Conservation (phyloP, 2,329 filamentous ascomycete genomes). For the Penicillium sp. region DNA sequence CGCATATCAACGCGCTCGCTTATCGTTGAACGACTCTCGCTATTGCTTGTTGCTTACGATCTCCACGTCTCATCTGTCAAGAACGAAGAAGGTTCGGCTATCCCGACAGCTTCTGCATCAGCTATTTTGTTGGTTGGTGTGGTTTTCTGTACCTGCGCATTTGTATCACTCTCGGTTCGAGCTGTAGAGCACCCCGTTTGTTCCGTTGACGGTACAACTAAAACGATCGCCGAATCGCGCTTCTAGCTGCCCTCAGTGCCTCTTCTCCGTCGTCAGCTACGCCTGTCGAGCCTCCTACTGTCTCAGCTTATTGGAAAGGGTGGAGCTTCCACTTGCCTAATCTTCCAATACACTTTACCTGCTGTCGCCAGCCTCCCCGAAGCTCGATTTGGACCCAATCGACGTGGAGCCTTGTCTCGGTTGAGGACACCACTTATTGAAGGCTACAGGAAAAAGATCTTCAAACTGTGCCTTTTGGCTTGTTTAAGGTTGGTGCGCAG, state of each 20-base stretch:
- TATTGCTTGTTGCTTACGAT: slow-evolving; percentile 19
- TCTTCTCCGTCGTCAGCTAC: slow-evolving; percentile 12
- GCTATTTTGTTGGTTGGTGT: slow-evolving; percentile 17
- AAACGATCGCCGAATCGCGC: slow-evolving; percentile 23
- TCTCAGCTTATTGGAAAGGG: slow-evolving; percentile 19
- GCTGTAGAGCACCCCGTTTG: slow-evolving; percentile 29
- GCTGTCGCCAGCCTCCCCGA: slow-evolving; percentile 14
- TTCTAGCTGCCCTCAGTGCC: slow-evolving; percentile 14
- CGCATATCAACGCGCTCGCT: slow-evolving; percentile 25
- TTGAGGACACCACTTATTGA: slow-evolving; percentile 27
- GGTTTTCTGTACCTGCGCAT: slow-evolving; percentile 21
- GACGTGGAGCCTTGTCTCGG: slow-evolving; percentile 34
- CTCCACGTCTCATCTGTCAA: slow-evolving; percentile 12
- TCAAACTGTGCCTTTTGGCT: slow-evolving; percentile 20
- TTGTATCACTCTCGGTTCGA: slow-evolving; percentile 22
- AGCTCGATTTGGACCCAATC: slow-evolving; percentile 23
- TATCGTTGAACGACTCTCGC: slow-evolving; percentile 26
- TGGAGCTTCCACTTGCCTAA: slow-evolving; percentile 20
- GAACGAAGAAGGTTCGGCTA: slow-evolving; percentile 2
- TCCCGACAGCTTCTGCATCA: slow-evolving; percentile 9
- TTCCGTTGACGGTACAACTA: slow-evolving; percentile 23
- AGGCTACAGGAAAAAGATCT: slow-evolving; percentile 21
- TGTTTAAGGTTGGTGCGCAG: slow-evolving; percentile 36
- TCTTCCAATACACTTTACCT: slow-evolving; percentile 18
- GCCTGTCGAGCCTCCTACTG: slow-evolving; percentile 9